phyloP scores from a whole-genome alignment of 352 stramenopile genomes.

The Globisporangium nodosum region DNA sequence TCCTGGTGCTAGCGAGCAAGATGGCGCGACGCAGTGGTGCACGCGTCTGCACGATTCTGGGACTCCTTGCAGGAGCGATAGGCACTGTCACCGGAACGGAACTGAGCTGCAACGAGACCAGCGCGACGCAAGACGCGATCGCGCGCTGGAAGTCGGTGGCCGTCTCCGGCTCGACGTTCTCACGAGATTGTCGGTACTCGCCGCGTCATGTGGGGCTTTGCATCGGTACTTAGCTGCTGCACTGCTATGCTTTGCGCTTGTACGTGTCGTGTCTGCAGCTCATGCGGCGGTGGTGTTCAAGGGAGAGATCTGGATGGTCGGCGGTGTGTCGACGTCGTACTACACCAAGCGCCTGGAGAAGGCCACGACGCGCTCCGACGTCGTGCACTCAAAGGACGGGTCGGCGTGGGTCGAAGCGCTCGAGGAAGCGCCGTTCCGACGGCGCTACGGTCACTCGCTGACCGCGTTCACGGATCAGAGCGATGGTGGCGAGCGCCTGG shows the following conservation, averaged over 20 bases:
- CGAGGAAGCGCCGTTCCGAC: slow-evolving; percentile 67
- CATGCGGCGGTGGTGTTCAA: slow-evolving; percentile 58
- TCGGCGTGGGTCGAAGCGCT: slow-evolving; percentile 53
- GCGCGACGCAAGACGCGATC: slow-evolving; percentile 30
- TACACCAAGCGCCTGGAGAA: slow-evolving; percentile 71
- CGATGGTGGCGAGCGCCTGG: slow-evolving; percentile 45
- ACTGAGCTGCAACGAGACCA: slow-evolving; percentile 52
- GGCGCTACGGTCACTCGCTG: slow-evolving; percentile 69
- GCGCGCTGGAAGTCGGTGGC: slow-evolving; percentile 43
- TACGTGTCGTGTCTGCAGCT: slow-evolving; percentile 19
- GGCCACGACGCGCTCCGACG: slow-evolving; percentile 59
- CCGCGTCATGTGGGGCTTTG: background rate
- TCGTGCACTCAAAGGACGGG: slow-evolving; percentile 56
- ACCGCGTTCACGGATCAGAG: slow-evolving; percentile 47
- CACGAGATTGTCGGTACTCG: slow-evolving; percentile 41
- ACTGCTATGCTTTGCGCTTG: background rate
- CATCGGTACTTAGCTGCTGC: background rate
- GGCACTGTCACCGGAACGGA: slow-evolving; percentile 3
- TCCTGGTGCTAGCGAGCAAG: no score
- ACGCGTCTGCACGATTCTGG: background rate
- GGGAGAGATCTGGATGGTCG: slow-evolving; percentile 65
- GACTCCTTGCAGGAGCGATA: background rate
- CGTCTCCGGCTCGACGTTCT: slow-evolving; percentile 42
- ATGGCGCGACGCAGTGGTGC: background rate
- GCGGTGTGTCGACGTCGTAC: slow-evolving; percentile 66